Conservation (phyloP, 306 rosid genomes). For the Rubus parviflorus region DNA sequence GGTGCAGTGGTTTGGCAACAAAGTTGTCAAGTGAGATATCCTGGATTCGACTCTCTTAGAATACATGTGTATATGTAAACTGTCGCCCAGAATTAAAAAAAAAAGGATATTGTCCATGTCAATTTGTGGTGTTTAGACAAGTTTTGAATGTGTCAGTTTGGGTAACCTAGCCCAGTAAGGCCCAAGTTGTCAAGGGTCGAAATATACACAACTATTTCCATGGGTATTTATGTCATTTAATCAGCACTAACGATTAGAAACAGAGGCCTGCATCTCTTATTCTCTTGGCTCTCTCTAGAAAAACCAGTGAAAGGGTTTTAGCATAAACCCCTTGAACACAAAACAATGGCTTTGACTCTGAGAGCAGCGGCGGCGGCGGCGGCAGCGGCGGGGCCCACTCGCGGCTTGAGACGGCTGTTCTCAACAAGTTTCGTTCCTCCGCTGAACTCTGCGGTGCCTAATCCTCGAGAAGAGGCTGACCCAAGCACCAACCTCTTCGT, state of each 20-base stretch:
- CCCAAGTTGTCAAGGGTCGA: background rate
- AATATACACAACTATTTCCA: background rate
- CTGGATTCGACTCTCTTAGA: too few species aligned
- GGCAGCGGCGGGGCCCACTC: constrained; percentile 48
- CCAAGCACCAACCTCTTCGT: constrained; percentile 88
- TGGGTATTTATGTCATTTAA: background rate
- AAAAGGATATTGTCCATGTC: too few species aligned
- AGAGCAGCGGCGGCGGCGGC: constrained; percentile 52
- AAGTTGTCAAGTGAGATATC: too few species aligned
- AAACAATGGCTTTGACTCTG: constrained; percentile 44
- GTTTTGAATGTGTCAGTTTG: too few species aligned
- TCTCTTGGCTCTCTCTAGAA: background rate
- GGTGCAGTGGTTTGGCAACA: too few species aligned
- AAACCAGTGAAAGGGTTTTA: constrained; percentile 13
- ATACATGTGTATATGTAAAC: too few species aligned
- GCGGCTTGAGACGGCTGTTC: constrained; percentile 55
- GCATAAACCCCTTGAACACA: constrained; percentile 31
- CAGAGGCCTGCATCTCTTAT: background rate
- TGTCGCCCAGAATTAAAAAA: too few species aligned
- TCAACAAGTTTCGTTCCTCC: constrained; percentile 56
- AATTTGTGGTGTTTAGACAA: too few species aligned
- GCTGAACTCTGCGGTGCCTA: constrained; percentile 29
- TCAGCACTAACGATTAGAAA: background rate
- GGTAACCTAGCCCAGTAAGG: background rate
- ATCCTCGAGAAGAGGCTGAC: constrained; percentile 58